phyloP scores from a whole-genome alignment of 345 rosid species.

The Nephelium lappaceum region DNA sequence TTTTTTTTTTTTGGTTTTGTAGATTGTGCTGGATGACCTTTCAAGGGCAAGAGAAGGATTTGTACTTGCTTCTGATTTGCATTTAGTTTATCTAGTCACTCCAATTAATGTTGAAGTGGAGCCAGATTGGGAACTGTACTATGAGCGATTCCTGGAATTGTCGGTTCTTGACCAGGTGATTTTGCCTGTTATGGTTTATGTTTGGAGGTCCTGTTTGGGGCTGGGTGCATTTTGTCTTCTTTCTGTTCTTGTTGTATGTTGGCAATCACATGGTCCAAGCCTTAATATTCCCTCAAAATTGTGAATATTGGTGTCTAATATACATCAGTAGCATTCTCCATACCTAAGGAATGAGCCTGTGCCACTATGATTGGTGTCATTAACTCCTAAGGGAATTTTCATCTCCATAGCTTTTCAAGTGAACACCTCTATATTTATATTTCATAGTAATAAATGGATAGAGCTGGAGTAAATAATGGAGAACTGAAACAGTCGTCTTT shows the following conservation, averaged over 20 bases:
- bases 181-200: conserved; percentile 7
- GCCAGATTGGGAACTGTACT: conserved; percentile 95
- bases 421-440: neutral
- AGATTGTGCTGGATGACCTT: conserved; percentile 97
- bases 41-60: conserved; percentile 96
- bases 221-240: neutral
- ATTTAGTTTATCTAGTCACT: conserved; percentile 86
- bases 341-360: neutral
- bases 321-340: conserved; percentile 4
- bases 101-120: conserved; percentile 93
- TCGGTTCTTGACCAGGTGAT: conserved; percentile 87
- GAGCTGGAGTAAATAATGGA: neutral
- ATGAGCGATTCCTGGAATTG: conserved; percentile 85
- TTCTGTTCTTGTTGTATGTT: neutral
- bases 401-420: neutral
- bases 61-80: conserved; percentile 96
- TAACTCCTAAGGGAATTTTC: neutral
- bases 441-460: neutral
- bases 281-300: neutral
- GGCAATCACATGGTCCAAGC: neutral
- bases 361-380: neutral
- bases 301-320: neutral
- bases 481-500: neutral
- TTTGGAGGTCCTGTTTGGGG: conserved; percentile 1
- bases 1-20: conserved; percentile 32